Conservation (phyloP, 257 asterid genomes). For the Solanum clarkiae region DNA sequence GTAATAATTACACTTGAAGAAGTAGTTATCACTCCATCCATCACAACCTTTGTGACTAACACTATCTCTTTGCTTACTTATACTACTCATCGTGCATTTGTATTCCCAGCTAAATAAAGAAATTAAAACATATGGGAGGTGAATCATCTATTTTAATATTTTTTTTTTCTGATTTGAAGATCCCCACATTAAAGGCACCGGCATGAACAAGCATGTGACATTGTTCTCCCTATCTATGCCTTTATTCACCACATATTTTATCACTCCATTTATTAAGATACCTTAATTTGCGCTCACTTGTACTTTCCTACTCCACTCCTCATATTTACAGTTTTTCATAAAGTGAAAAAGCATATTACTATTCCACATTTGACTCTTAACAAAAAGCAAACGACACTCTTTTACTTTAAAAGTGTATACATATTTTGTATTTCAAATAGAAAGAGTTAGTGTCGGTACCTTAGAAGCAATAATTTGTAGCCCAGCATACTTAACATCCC, state of each 20-base stretch:
- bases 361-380: conserved; percentile 2
- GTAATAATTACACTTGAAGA: too few species aligned
- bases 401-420: neutral
- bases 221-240: neutral
- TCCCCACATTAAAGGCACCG: neutral
- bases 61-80: neutral
- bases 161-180: neutral
- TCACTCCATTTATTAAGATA: neutral
- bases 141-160: neutral
- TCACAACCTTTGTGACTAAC: too few species aligned
- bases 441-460: neutral
- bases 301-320: too few species aligned
- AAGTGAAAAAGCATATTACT: neutral
- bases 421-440: neutral
- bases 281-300: neutral
- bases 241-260: neutral
- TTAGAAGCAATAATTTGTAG: conserved; percentile 48
- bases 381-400: neutral
- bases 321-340: neutral
- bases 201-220: neutral
- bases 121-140: neutral
- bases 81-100: neutral
- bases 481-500: conserved; percentile 92
- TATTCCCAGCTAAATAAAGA: neutral
- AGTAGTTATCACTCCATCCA: too few species aligned